Evolutionary conservation across 257 asterid genomes (phyloP).

Genomic region (Anisodus acutangulus): DNA sequence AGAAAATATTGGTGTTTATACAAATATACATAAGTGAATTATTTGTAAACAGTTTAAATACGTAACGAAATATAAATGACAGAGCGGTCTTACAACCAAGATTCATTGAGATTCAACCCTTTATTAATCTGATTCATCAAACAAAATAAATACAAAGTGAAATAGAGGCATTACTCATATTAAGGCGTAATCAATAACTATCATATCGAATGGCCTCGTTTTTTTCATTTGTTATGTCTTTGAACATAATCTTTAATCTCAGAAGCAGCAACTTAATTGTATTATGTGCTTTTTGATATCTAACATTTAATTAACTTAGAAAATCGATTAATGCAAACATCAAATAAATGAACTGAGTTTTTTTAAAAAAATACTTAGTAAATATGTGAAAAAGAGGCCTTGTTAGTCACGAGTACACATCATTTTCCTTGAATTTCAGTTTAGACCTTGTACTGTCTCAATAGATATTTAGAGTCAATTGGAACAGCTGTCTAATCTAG

Average conservation of each 20-base stretch:
- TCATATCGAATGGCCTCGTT: not conserved
- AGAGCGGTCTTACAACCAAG: too few relatives aligned
- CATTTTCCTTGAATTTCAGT: not conserved
- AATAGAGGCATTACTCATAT: not conserved
- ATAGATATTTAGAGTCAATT: not conserved
- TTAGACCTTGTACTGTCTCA: constrained; percentile 11
- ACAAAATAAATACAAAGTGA: not conserved
- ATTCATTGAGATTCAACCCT: too few relatives aligned
- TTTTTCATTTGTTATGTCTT: not conserved
- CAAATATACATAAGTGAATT: too few relatives aligned
- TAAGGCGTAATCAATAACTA: not conserved
- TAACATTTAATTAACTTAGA: not conserved
- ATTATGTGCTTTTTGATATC: not conserved
- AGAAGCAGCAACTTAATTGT: not conserved
- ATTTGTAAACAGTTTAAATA: too few relatives aligned
- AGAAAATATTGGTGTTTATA: not conserved
- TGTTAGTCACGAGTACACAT: not conserved
- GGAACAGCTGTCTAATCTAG: not conserved
- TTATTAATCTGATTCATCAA: too few relatives aligned
- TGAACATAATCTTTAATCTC: not conserved
- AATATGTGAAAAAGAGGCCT: not conserved
- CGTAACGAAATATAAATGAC: too few relatives aligned
- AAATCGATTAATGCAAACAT: not conserved
- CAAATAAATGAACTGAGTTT: not conserved
- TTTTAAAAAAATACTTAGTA: not conserved